These are phyloP conservation scores for Ciborinia camelliae DNA, from an alignment of 2,329 filamentous ascomycete genomes.

Conservation along the genomic window DNA sequence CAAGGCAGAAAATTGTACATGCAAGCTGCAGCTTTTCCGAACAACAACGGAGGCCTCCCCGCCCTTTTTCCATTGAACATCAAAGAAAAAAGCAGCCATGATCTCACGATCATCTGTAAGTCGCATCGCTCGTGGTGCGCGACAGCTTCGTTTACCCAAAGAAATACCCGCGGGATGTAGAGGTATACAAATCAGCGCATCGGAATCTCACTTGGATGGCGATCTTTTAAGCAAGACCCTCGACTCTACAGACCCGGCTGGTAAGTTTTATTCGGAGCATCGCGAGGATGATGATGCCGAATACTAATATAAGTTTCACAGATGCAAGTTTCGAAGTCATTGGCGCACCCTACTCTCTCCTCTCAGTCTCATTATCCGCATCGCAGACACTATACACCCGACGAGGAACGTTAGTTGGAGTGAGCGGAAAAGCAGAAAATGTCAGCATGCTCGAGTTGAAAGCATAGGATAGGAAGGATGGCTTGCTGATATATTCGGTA, in stretches of 20 bases:
- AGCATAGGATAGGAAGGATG: constrained; percentile 16
- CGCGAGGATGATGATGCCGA: neutral
- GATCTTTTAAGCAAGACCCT: constrained; percentile 55
- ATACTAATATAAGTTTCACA: constrained; percentile 40
- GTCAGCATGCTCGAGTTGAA: constrained; percentile 46
- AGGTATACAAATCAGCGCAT: constrained; percentile 59
- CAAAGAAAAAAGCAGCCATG: constrained; percentile 30
- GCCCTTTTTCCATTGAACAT: constrained; percentile 7
- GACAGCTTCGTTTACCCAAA: constrained; percentile 27
- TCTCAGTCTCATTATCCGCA: constrained; percentile 88
- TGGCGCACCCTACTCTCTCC: constrained; percentile 85
- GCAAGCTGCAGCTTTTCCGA: constrained; percentile 12
- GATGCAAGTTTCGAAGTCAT: constrained; percentile 95
- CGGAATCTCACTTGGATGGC: constrained; percentile 50
- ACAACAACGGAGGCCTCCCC: constrained; percentile 15
- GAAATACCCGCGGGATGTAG: constrained; percentile 43
- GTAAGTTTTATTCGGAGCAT: constrained; percentile 19
- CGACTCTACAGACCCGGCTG: constrained; percentile 38
- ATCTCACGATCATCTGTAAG: constrained; percentile 32
- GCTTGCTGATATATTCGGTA: constrained; percentile 39
- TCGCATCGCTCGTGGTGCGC: constrained; percentile 30
- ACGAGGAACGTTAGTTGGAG: constrained; percentile 82
- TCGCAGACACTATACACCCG: constrained; percentile 93
- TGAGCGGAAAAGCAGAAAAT: constrained; percentile 88
- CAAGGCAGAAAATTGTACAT: constrained; percentile 21